Evolutionary conservation across 345 rosid species (phyloP).

Genomic region (Acer saccharum): DNA sequence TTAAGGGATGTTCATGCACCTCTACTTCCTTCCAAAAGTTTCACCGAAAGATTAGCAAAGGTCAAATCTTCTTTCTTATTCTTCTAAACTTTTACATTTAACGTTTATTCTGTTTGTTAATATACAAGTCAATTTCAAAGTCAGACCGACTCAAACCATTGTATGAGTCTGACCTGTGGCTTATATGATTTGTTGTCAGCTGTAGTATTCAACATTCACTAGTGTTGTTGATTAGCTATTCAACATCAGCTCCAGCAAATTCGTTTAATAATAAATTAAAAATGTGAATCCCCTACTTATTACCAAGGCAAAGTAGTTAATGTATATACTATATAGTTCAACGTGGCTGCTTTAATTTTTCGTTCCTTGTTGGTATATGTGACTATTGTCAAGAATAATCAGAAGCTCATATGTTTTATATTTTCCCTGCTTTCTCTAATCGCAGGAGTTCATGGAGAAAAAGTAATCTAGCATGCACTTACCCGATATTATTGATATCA

Average conservation of each 20-base stretch:
- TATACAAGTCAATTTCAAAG: background rate
- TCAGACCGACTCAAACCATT: background rate
- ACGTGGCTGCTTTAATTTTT: background rate
- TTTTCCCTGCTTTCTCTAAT: background rate
- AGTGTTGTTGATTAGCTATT: background rate
- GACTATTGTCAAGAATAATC: background rate
- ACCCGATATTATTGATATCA: background rate
- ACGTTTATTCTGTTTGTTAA: background rate
- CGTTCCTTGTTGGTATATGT: background rate
- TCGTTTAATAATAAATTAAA: background rate
- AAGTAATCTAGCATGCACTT: background rate
- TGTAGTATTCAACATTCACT: background rate
- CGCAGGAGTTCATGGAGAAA: background rate
- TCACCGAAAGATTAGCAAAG: slow-evolving; percentile 7
- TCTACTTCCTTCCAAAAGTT: slow-evolving; percentile 1
- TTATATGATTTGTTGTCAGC: background rate
- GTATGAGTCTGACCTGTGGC: background rate
- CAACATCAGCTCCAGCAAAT: background rate
- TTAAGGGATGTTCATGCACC: background rate
- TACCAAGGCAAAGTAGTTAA: no score
- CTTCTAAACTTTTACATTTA: background rate
- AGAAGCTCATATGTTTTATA: background rate
- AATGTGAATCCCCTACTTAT: background rate
- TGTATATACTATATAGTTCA: background rate
- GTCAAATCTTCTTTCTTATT: background rate